Percentiles rank a stretch among this genome's conserved stretches.
phyloP scores from a whole-genome alignment of 108 stramenopile species.

The Pseudonitzschia multiseries region DNA sequence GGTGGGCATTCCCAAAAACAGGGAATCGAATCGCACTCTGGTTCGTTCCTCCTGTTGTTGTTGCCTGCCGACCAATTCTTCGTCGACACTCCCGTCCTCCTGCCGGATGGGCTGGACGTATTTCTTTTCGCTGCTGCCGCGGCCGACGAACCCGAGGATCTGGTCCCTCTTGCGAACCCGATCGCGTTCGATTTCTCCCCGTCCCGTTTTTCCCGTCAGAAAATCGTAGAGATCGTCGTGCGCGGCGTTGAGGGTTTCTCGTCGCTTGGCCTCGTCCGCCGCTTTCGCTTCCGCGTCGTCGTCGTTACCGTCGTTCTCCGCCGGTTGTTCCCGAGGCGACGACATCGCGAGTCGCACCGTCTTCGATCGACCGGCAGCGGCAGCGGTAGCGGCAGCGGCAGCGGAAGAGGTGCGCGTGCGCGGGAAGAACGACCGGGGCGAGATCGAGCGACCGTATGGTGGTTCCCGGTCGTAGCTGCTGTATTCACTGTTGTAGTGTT shows the following conservation, averaged over 20 bases:
- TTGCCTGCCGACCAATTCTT: conserved; percentile 4
- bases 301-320: no score
- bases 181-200: conserved; percentile 20
- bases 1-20: conserved; percentile 47
- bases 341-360: not conserved
- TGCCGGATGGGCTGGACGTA: conserved; percentile 24
- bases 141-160: conserved; percentile 25
- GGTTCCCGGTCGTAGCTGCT: not conserved
- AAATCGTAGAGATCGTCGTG: conserved; percentile 35
- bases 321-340: no score
- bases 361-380: not conserved
- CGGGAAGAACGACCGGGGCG: not conserved
- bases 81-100: conserved; percentile 27
- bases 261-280: not conserved
- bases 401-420: no score
- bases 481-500: no score
- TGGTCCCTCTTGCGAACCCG: conserved; percentile 38
- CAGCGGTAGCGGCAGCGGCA: no score
- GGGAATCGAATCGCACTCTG: conserved; percentile 29
- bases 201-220: conserved; percentile 23
- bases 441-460: not conserved
- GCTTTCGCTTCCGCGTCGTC: not conserved
- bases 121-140: conserved; percentile 1
- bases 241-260: conserved; percentile 1
- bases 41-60: conserved; percentile 17